Evolutionary conservation across 352 stramenopile species (phyloP).

Genomic region (Phytophthora ohioensis): DNA sequence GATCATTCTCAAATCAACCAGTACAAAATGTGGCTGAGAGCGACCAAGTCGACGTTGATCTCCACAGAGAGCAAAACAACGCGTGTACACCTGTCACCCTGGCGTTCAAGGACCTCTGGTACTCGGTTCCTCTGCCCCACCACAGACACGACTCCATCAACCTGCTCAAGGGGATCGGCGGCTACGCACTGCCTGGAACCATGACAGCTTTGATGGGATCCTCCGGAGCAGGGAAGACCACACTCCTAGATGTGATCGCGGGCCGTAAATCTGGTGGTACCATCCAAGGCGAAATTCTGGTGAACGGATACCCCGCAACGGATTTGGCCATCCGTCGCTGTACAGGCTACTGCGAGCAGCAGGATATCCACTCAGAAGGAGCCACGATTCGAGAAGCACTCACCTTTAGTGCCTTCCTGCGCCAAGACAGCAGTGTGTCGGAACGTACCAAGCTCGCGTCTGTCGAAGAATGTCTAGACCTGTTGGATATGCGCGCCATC

Average conservation of each 20-base stretch:
- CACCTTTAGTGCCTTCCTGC: slow-evolving; percentile 83
- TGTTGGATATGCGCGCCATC: slow-evolving; percentile 41
- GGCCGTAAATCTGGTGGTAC: slow-evolving; percentile 84
- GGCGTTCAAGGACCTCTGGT: slow-evolving; percentile 31
- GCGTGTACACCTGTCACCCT: no score
- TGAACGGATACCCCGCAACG: slow-evolving; percentile 45
- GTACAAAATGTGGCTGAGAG: no score
- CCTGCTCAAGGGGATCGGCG: slow-evolving; percentile 76
- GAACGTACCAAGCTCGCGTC: slow-evolving; percentile 34
- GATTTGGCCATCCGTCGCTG: slow-evolving; percentile 38
- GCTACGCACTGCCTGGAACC: slow-evolving; percentile 45
- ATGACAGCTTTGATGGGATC: slow-evolving; percentile 67
- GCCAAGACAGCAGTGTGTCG: slow-evolving; percentile 44
- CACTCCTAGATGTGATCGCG: slow-evolving; percentile 64
- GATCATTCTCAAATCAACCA: no score
- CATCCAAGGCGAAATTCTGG: slow-evolving; percentile 59
- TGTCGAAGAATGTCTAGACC: slow-evolving; percentile 45
- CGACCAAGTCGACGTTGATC: no score
- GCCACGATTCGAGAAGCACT: slow-evolving; percentile 87
- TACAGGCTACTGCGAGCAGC: slow-evolving; percentile 43
- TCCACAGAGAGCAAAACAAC: no score
- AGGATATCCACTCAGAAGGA: not conserved
- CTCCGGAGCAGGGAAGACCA: slow-evolving; percentile 80
- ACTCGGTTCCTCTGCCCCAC: slow-evolving; percentile 19
- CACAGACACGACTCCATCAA: slow-evolving; percentile 50